phyloP scores from a whole-genome alignment of 108 stramenopile species.

The Nannochloropsis oceanica region DNA sequence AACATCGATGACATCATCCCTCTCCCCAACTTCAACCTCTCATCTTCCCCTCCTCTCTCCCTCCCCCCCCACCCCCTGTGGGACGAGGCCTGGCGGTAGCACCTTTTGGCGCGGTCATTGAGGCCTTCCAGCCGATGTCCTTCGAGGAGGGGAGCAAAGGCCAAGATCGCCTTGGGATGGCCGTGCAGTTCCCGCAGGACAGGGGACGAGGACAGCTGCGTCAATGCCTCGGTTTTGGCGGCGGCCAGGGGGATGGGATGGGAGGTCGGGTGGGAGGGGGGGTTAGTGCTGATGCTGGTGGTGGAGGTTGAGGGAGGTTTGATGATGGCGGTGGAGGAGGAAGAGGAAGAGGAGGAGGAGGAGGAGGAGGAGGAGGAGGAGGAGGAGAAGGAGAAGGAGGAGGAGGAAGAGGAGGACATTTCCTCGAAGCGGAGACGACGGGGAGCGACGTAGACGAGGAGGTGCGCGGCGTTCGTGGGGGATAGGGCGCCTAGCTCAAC shows the following conservation, averaged over 20 bases:
- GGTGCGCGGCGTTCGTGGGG: not conserved
- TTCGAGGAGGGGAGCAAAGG: not conserved
- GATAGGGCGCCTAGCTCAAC: not conserved
- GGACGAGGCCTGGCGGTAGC: not conserved
- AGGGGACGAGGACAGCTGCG: not conserved
- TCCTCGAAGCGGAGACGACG: not conserved
- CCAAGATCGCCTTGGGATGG: not conserved
- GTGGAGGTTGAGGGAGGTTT: too few relatives aligned
- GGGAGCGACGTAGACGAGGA: not conserved
- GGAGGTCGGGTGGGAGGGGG: not conserved
- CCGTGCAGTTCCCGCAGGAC: not conserved
- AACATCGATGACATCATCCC: not conserved
- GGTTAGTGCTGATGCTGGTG: too few relatives aligned
- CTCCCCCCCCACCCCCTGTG: not conserved
- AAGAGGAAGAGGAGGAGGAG: not conserved
- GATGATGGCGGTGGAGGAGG: not conserved
- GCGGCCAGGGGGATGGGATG: not conserved
- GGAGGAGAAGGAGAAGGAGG: not conserved
- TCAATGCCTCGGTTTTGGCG: not conserved
- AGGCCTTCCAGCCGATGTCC: not conserved
- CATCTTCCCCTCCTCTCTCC: not conserved
- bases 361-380: too few relatives aligned
- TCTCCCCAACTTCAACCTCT: too few relatives aligned
- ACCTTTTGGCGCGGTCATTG: not conserved
- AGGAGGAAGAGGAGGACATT: not conserved